These are phyloP conservation scores for Cicer arietinum DNA, from an alignment of 306 rosid species.

Conservation along the genomic window DNA sequence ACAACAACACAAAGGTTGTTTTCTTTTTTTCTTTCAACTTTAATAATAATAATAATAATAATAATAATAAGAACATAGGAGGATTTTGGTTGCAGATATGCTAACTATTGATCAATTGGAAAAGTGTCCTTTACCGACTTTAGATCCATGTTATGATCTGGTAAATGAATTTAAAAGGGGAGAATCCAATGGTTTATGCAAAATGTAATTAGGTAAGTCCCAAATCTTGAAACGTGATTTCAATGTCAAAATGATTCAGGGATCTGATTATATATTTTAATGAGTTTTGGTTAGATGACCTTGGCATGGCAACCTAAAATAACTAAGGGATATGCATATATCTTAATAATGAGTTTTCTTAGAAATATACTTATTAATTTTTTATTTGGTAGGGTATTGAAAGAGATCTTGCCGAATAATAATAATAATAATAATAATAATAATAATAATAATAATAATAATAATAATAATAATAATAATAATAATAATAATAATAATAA, in stretches of 20 bases:
- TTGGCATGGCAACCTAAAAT: conserved; percentile 19
- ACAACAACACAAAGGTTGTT: not conserved
- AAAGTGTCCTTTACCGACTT: conserved; percentile 1
- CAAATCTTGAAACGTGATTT: conserved; percentile 15
- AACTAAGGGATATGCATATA: conserved; percentile 40
- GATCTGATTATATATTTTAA: conserved; percentile 29
- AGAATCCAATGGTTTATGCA: conserved; percentile 24
- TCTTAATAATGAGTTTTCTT: conserved; percentile 23
- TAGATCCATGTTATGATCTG: conserved; percentile 12
- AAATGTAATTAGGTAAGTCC: not conserved
- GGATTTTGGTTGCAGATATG: conserved; percentile 35
- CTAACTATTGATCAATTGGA: not conserved
- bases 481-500: too few relatives aligned
- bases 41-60: not conserved
- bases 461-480: too few relatives aligned
- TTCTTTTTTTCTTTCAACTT: too few relatives aligned
- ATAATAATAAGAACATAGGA: not conserved
- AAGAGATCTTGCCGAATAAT: conserved; percentile 66
- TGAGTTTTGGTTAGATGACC: conserved; percentile 31
- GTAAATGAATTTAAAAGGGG: conserved; percentile 20
- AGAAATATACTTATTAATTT: conserved; percentile 55
- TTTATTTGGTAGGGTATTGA: conserved; percentile 87
- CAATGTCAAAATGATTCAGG: conserved; percentile 16
- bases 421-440: too few relatives aligned
- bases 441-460: too few relatives aligned